These are phyloP conservation scores for Gymnopilus dilepis DNA, from an alignment of 768 basidiomycete genomes.

Conservation along the genomic window DNA sequence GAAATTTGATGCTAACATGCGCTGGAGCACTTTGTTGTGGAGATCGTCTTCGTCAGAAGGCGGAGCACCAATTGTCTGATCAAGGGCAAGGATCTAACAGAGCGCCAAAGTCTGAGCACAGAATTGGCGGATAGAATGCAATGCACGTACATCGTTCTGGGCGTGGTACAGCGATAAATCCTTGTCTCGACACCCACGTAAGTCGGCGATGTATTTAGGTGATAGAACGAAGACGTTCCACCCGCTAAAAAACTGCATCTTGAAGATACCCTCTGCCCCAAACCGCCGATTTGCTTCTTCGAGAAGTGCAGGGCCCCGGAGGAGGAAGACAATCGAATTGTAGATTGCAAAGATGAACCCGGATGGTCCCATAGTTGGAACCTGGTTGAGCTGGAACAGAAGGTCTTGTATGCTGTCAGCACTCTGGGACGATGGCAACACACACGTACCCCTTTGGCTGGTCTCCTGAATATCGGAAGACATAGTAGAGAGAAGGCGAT, in stretches of 20 bases:
- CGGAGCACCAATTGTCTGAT: background rate
- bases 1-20: background rate
- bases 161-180: background rate
- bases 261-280: background rate
- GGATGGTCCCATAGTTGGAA: background rate
- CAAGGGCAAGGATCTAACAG: background rate
- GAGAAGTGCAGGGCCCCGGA: background rate
- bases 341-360: background rate
- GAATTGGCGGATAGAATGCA: background rate
- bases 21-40: background rate
- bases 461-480: background rate
- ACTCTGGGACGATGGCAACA: background rate
- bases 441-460: background rate
- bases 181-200: background rate
- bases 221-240: conserved; percentile 5
- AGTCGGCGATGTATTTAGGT: background rate
- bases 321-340: background rate
- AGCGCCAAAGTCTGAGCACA: background rate
- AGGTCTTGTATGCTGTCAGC: background rate
- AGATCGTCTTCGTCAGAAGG: background rate
- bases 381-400: background rate
- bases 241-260: conserved; percentile 7
- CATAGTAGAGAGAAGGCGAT: background rate
- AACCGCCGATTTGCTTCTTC: background rate
- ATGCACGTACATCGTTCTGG: background rate